Percentiles rank a stretch among this genome's conserved stretches.
These are phyloP conservation scores for Oldenlandia corymbosa DNA, from an alignment of 257 asterid species.

Conservation along the genomic window DNA sequence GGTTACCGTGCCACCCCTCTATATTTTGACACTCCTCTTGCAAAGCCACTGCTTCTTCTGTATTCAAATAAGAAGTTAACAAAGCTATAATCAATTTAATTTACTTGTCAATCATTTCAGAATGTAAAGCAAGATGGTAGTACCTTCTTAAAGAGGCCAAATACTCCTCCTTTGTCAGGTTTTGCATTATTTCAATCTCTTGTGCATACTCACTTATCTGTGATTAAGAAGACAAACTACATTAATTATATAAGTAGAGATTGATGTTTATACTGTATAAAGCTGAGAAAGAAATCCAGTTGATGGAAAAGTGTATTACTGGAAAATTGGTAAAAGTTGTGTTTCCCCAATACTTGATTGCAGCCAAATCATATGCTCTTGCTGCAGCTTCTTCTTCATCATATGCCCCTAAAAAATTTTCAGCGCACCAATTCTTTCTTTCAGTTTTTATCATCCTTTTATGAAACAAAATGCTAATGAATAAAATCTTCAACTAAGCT, in stretches of 20 bases:
- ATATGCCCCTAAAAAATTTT: conserved; percentile 48
- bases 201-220: conserved; percentile 54
- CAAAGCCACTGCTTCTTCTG: conserved; percentile 84
- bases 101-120: neutral
- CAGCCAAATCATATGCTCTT: conserved; percentile 86
- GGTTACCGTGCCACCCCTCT: conserved; percentile 74
- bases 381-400: conserved; percentile 90
- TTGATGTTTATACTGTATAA: too few species aligned
- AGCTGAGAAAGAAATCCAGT: neutral
- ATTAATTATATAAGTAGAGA: too few species aligned
- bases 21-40: conserved; percentile 72
- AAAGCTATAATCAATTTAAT: neutral
- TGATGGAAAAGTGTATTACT: conserved; percentile 31
- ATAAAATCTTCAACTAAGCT: neutral
- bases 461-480: neutral
- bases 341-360: conserved; percentile 77
- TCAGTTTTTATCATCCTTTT: neutral
- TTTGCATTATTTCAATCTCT: conserved; percentile 63
- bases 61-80: neutral
- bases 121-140: neutral
- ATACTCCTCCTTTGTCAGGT: conserved; percentile 58
- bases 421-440: neutral
- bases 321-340: conserved; percentile 73
- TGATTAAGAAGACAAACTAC: too few species aligned
- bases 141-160: conserved; percentile 77